These are phyloP conservation scores for Cystobasidium ongulense DNA, from an alignment of 768 basidiomycete genomes.

Conservation along the genomic window DNA sequence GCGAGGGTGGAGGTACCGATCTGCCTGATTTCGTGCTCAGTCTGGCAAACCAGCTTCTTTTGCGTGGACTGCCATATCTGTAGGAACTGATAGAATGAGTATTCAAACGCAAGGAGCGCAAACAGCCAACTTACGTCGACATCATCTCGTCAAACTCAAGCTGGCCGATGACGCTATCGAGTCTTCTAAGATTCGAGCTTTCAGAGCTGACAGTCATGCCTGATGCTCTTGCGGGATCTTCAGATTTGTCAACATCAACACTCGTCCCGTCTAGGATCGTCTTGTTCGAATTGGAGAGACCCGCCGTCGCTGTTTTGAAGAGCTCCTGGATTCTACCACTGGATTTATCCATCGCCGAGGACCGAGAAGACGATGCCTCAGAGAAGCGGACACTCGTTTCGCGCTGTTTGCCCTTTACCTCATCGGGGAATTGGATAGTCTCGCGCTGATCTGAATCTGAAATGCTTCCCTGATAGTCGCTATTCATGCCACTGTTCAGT, in stretches of 20 bases:
- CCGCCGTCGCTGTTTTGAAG: not conserved
- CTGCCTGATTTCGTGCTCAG: constrained; percentile 7
- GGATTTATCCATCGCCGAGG: not conserved
- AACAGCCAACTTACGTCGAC: not conserved
- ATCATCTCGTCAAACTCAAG: constrained; percentile 19
- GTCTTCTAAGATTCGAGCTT: not conserved
- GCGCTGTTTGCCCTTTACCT: not conserved
- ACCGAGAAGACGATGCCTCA: not conserved
- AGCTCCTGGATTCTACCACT: not conserved
- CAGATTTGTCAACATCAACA: not conserved
- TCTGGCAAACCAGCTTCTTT: not conserved
- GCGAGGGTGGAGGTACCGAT: constrained; percentile 9
- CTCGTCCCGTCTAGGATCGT: not conserved
- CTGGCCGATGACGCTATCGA: constrained; percentile 3
- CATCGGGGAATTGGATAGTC: not conserved
- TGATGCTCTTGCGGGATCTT: not conserved
- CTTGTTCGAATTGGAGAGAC: not conserved
- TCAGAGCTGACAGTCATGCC: not conserved
- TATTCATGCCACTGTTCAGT: not conserved
- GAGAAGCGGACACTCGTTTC: not conserved
- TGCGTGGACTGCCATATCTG: not conserved
- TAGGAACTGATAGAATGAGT: not conserved
- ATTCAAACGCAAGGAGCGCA: not conserved
- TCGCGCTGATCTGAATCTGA: not conserved
- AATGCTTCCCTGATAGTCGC: not conserved